Conservation (phyloP, 2,329 filamentous ascomycete genomes). For the Neofusicoccum kwambonambiense region DNA sequence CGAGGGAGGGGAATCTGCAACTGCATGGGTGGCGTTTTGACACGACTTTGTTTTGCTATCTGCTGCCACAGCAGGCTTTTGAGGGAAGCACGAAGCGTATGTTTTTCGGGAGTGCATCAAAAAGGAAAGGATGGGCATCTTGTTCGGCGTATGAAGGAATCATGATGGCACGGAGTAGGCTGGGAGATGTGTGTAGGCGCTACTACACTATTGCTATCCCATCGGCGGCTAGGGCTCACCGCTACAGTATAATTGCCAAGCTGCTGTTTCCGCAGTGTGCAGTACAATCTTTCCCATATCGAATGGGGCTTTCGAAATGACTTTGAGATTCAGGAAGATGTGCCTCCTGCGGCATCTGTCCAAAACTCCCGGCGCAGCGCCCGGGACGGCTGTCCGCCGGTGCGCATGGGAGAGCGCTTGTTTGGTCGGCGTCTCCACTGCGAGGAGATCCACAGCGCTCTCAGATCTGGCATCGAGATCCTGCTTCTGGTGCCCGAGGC, state of each 20-base stretch:
- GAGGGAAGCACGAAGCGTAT: background rate
- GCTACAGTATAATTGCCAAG: background rate
- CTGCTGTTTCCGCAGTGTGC: background rate
- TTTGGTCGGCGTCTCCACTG: too few species aligned
- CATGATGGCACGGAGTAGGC: background rate
- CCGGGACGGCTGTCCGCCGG: background rate
- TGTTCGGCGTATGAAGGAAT: background rate
- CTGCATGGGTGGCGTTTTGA: constrained; percentile 4
- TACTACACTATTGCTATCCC: background rate
- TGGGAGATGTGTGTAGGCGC: background rate
- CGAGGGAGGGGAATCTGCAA: background rate
- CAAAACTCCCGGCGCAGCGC: too few species aligned
- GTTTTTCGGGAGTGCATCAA: background rate
- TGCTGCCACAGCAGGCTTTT: background rate
- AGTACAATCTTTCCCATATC: background rate
- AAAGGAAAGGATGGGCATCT: background rate
- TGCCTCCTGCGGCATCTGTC: background rate
- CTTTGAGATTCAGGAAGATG: background rate
- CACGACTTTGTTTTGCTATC: background rate
- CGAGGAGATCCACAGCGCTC: too few species aligned
- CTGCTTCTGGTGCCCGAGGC: too few species aligned
- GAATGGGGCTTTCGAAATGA: background rate
- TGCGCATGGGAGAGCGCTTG: background rate
- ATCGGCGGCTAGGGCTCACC: background rate
- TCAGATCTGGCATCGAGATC: too few species aligned